Base-by-base conservation (phyloP, 768 basidiomycete genomes). In the Xerocomellus amylosporus region DNA sequence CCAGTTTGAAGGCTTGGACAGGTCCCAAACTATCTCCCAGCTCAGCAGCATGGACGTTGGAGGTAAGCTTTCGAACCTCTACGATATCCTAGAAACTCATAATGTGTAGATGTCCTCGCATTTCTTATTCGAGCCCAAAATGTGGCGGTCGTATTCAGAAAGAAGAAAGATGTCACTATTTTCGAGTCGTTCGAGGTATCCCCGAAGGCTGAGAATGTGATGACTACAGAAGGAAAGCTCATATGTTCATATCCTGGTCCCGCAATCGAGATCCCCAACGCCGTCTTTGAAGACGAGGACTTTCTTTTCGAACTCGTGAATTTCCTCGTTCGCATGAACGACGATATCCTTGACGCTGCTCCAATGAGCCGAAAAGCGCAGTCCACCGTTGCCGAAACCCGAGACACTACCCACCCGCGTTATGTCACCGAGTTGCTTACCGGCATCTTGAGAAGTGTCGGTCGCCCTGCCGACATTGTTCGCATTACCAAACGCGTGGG, bases 141-240 rank as follows among this genome's bases (percentile, higher is more conserved):
- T 46, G 78, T 78, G 4, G 78, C 69, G 8, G 42, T 83, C 8
- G 61, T 82, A 8, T 53, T 78, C 37, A 70, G 74, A 42, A 65
- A 65, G 49, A 46, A 52, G 15, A 37, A 58, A 14, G 46, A 58
- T 12, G 37, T 59, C 4, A 71, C 72, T 4, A 58, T 69, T 74
- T 12, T 82, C 47, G 82, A 82, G 60, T 66, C 65, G 9, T 82
- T 83, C 46, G 77, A 82, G 54, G 72, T 73, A 5, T 76, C 76
- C 6, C 73, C 77, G 0, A 55, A 55, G 9, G 62, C 70, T 79
- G 43, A n/a, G 26, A 4, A 55, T 0, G 69, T 82, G 37, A 76
- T 77, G 60, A 60, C 54, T 8, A 53, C 71, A 1, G 48, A 55
- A 34, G 77, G 80, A 30, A 79, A 77, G 52, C 70, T 83, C 6